A percentile compares a stretch with the other conserved stretches of the same genome.
phyloP scores from a whole-genome alignment of 2,329 filamentous ascomycete genomes.

The Trematosphaeria pertusa region DNA sequence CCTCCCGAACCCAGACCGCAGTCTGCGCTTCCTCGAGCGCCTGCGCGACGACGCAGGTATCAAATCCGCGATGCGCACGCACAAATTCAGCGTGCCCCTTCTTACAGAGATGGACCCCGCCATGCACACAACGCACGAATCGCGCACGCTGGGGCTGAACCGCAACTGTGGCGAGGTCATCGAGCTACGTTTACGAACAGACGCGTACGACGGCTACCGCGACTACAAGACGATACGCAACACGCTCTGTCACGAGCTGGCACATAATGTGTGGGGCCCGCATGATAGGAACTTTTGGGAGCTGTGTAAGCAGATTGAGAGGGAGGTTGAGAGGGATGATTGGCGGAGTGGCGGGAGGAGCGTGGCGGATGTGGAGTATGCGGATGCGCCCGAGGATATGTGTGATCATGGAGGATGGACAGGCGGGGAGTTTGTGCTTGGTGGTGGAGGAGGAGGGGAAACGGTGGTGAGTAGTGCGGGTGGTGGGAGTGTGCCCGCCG shows the following conservation, averaged over 20 bases:
- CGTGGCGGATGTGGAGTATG: slow-evolving; percentile 43
- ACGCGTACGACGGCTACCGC: slow-evolving; percentile 90
- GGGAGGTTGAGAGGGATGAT: slow-evolving; percentile 81
- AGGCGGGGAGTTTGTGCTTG: slow-evolving; percentile 49
- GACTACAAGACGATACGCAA: slow-evolving; percentile 91
- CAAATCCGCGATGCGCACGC: slow-evolving; percentile 79
- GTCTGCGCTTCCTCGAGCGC: slow-evolving; percentile 73
- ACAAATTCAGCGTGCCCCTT: slow-evolving; percentile 83
- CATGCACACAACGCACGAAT: slow-evolving; percentile 82
- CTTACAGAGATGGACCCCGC: slow-evolving; percentile 96
- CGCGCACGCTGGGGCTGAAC: slow-evolving; percentile 84
- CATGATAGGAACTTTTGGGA: slow-evolving; percentile 93
- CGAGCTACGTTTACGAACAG: slow-evolving; percentile 87
- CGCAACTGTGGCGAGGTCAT: slow-evolving; percentile 88
- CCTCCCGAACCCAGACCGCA: slow-evolving; percentile 77
- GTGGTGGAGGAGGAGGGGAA: slow-evolving; percentile 25
- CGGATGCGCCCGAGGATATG: slow-evolving; percentile 40
- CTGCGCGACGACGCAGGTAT: slow-evolving; percentile 87
- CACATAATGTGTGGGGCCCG: slow-evolving; percentile 85
- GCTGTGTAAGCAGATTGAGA: slow-evolving; percentile 84
- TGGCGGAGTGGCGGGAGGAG: slow-evolving; percentile 72
- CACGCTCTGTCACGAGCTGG: slow-evolving; percentile 92
- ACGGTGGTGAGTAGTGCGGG: slow-evolving; percentile 32
- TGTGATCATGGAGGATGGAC: slow-evolving; percentile 54
- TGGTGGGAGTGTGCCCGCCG: slow-evolving; percentile 38